Percentiles rank a stretch among this genome's conserved stretches.
phyloP scores from a whole-genome alignment of 2,329 filamentous ascomycete genomes.

The Fusarium sp. region DNA sequence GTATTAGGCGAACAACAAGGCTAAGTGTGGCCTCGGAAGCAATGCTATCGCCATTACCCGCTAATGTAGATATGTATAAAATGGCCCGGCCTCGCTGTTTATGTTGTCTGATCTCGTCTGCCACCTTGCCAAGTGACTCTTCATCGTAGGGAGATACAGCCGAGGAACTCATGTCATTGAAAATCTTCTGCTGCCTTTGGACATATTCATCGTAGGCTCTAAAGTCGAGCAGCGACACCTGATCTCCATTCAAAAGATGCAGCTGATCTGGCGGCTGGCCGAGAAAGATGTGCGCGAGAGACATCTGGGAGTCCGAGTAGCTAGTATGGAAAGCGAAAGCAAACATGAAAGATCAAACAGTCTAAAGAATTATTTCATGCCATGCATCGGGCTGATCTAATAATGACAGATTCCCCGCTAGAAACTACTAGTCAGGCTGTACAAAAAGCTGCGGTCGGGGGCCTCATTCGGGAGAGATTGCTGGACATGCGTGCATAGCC shows the following conservation, averaged over 20 bases:
- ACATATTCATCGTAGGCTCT: neutral
- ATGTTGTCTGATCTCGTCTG: neutral
- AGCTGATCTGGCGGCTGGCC: neutral
- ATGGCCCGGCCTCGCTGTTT: neutral
- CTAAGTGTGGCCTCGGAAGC: neutral
- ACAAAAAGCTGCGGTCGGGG: neutral
- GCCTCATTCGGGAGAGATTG: neutral
- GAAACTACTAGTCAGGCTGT: neutral
- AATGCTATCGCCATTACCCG: neutral
- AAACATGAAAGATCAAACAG: neutral
- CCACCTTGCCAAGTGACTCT: neutral
- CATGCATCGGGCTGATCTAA: neutral
- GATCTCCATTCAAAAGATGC: neutral
- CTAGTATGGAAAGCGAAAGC: neutral
- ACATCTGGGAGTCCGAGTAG: neutral
- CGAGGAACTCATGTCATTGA: neutral
- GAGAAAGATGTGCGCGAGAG: neutral
- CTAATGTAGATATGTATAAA: neutral
- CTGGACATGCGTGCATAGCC: neutral
- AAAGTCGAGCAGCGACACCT: neutral
- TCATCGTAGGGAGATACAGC: neutral
- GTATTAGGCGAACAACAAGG: neutral
- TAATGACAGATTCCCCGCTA: neutral
- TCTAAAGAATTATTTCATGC: neutral
- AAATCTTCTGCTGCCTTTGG: neutral